Evolutionary conservation across 805 yeast genomes (phyloP), one percentile per base, ranked within the genome.

Genomic region (Nakazawaea wyomingensis): DNA sequence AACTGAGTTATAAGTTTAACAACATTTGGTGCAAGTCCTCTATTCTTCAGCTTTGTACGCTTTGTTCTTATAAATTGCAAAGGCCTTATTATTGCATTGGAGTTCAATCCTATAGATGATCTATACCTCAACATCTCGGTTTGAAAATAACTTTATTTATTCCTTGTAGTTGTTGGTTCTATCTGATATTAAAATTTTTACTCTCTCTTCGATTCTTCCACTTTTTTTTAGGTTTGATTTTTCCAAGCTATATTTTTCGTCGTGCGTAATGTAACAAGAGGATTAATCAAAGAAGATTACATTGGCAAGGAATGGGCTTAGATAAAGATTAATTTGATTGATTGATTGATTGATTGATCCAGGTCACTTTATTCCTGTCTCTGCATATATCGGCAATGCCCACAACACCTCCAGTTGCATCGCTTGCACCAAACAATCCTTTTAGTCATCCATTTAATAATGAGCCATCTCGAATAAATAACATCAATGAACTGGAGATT

Each of bases 1-100:
- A 91, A 72, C 65, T 81, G 83, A 39, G 68, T 61, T 22, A 60
- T 60, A 21, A 59, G 31, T 18, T 35, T 44, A 14, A 34, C 37
- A 13, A 39, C 45, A 26, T 26, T 69, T 21, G 82, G 69, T 21
- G 71, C 60, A 44, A 67, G 59, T 2, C 58, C 49, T 11, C 64
- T 63, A 47, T 66, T 61, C 16, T 60, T 52, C 37, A 32, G 37
- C 43, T 65, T 67, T 9, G 78, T 73, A 54, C 81, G 68, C 52
- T 76, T 76, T 22, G 75, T 78, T 53, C 81, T 68, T 5, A 63
- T 55, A 44, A 71, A 56, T 8, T 49, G 48, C 10, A 49, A 22
- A 13, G 45, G 47, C 32, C 30, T 33, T 31, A 29, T 34, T 11
- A 5, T 18, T 3, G 10, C 10, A 5, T 4, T 29, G 37, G 9